Evolutionary conservation across 2,329 filamentous ascomycete species (phyloP).

Genomic region (Aspergillus ochraceus): DNA sequence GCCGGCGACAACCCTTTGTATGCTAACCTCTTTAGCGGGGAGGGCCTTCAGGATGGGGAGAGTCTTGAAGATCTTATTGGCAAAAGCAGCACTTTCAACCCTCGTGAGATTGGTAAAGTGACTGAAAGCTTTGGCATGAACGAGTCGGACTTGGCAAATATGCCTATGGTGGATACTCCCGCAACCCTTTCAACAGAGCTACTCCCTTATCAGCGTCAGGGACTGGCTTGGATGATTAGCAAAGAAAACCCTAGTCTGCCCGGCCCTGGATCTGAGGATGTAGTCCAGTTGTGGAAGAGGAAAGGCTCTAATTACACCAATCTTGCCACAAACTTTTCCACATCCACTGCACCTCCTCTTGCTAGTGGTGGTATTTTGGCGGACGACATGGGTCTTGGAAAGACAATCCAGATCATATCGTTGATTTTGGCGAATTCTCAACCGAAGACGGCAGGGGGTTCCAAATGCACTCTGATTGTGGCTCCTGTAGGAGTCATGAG

Average conservation of each 20-base stretch:
- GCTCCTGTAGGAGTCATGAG: slow-evolving; percentile 84
- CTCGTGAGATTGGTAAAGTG: slow-evolving; percentile 63
- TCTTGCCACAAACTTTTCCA: slow-evolving; percentile 70
- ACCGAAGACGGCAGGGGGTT: slow-evolving; percentile 44
- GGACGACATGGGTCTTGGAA: slow-evolving; percentile 91
- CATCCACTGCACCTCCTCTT: slow-evolving; percentile 58
- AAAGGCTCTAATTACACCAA: slow-evolving; percentile 58
- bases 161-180: slow-evolving; percentile 74
- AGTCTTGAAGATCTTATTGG: slow-evolving; percentile 65
- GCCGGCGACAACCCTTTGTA: slow-evolving; percentile 29
- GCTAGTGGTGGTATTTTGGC: slow-evolving; percentile 82
- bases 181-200: slow-evolving; percentile 63
- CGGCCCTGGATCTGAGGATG: slow-evolving; percentile 55
- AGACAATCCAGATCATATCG: slow-evolving; percentile 83
- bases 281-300: slow-evolving; percentile 77
- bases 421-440: slow-evolving; percentile 63
- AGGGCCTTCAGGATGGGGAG: slow-evolving; percentile 28
- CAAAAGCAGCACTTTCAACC: slow-evolving; percentile 66
- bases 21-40: slow-evolving; percentile 37
- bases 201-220: slow-evolving; percentile 77
- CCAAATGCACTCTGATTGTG: slow-evolving; percentile 72
- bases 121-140: slow-evolving; percentile 70
- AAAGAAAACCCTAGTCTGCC: slow-evolving; percentile 73
- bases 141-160: slow-evolving; percentile 67
- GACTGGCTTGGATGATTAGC: slow-evolving; percentile 75